These are phyloP conservation scores for Phialocephala subalpina DNA, from an alignment of 2,329 filamentous ascomycete genomes.

Conservation along the genomic window DNA sequence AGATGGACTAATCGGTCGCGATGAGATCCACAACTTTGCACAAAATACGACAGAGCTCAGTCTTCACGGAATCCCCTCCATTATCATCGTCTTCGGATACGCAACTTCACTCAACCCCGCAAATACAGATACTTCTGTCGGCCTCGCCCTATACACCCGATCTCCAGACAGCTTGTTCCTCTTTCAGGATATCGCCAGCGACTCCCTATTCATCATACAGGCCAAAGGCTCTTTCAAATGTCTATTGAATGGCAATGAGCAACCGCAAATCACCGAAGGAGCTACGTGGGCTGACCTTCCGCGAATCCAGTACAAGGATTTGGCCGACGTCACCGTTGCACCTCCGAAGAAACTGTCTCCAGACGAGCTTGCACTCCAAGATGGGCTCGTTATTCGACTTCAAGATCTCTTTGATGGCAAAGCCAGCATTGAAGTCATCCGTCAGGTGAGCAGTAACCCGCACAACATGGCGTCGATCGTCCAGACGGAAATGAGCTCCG, in stretches of 20 bases:
- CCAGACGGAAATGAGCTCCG: neutral
- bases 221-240: slow-evolving; percentile 14
- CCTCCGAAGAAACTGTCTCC: neutral
- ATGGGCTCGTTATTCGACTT: slow-evolving; percentile 7
- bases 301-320: slow-evolving; percentile 6
- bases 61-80: slow-evolving; percentile 6
- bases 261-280: neutral
- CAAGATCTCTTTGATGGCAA: slow-evolving; percentile 7
- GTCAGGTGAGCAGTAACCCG: neutral
- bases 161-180: slow-evolving; percentile 10
- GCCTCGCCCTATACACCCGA: neutral
- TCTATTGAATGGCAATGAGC: neutral
- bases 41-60: neutral
- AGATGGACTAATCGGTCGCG: neutral
- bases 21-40: neutral
- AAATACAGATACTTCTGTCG: slow-evolving; percentile 5
- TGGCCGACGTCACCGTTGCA: neutral
- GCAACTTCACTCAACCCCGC: neutral
- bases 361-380: slow-evolving; percentile 7
- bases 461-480: neutral
- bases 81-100: slow-evolving; percentile 9
- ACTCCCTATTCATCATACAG: neutral
- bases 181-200: slow-evolving; percentile 6
- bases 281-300: slow-evolving; percentile 4
- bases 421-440: neutral